A percentile compares a stretch with the other conserved stretches of the same genome.
These are phyloP conservation scores for Lasiodiplodia gonubiensis DNA, from an alignment of 2,329 filamentous ascomycete species.

Conservation along the genomic window DNA sequence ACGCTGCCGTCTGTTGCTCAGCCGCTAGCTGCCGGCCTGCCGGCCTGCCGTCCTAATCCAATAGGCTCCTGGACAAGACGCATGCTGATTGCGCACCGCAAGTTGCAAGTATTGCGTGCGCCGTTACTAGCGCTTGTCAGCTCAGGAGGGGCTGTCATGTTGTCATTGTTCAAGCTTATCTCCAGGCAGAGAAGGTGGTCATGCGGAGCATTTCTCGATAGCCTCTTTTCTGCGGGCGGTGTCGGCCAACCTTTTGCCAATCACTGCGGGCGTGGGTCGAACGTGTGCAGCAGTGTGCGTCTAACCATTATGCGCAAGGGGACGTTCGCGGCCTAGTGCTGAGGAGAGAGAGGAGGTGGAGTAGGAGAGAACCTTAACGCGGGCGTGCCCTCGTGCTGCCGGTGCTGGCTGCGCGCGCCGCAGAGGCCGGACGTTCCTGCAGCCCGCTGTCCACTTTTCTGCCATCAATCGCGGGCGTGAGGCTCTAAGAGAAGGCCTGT, in stretches of 20 bases:
- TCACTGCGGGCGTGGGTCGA: conserved; percentile 11
- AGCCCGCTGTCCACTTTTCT: conserved; percentile 19
- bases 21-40: conserved; percentile 23
- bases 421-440: conserved; percentile 16
- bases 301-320: conserved; percentile 21
- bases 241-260: conserved; percentile 8
- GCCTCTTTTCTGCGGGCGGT: conserved; percentile 6
- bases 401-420: background rate
- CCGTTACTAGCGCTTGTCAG: conserved; percentile 26
- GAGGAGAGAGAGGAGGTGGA: conserved; percentile 23
- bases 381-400: conserved; percentile 9
- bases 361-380: conserved; percentile 17
- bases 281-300: conserved; percentile 22
- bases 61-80: conserved; percentile 17
- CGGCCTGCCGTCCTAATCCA: conserved; percentile 22
- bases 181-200: conserved; percentile 12
- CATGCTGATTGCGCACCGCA: conserved; percentile 7
- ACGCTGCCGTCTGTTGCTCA: conserved; percentile 14
- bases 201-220: conserved; percentile 21
- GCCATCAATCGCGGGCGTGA: conserved; percentile 22
- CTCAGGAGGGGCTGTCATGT: conserved; percentile 12
- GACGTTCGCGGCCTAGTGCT: conserved; percentile 22
- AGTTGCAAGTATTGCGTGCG: conserved; percentile 13
- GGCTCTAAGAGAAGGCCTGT: conserved; percentile 22
- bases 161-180: conserved; percentile 24